Conservation (phyloP, 2,329 filamentous ascomycete genomes). For the Epichloe sibirici region DNA sequence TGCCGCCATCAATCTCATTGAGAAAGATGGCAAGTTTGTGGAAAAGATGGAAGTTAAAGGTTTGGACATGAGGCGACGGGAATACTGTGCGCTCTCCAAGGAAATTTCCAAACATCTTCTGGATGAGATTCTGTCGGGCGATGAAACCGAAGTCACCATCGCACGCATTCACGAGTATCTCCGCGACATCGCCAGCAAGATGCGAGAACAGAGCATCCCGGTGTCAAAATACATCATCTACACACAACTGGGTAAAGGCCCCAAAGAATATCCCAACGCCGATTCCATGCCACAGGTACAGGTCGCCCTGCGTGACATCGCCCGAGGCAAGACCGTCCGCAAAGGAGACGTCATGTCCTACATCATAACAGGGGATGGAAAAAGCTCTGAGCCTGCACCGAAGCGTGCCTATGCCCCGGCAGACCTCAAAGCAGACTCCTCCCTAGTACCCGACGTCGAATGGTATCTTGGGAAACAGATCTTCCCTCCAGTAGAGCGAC, state of each 20-base stretch:
- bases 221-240: conserved; percentile 91
- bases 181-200: conserved; percentile 68
- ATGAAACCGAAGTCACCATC: conserved; percentile 79
- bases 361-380: conserved; percentile 69
- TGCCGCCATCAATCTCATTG: conserved; percentile 86
- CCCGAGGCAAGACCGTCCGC: conserved; percentile 75
- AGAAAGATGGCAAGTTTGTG: conserved; percentile 76
- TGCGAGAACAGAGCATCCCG: conserved; percentile 68
- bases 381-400: conserved; percentile 56
- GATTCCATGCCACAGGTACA: conserved; percentile 96
- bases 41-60: conserved; percentile 98
- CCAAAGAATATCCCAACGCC: conserved; percentile 86
- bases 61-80: conserved; percentile 92
- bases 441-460: conserved; percentile 79
- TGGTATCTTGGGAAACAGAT: conserved; percentile 99
- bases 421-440: conserved; percentile 66
- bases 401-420: conserved; percentile 83
- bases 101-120: conserved; percentile 83
- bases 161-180: conserved; percentile 90
- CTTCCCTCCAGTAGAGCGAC: conserved; percentile 90
- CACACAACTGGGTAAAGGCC: conserved; percentile 90
- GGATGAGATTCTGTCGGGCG: conserved; percentile 89
- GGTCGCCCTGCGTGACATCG: conserved; percentile 79
- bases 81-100: conserved; percentile 92
- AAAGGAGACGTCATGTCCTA: conserved; percentile 96